phyloP scores from a whole-genome alignment of 2,329 filamentous ascomycete species.

The Nakataea oryzae region DNA sequence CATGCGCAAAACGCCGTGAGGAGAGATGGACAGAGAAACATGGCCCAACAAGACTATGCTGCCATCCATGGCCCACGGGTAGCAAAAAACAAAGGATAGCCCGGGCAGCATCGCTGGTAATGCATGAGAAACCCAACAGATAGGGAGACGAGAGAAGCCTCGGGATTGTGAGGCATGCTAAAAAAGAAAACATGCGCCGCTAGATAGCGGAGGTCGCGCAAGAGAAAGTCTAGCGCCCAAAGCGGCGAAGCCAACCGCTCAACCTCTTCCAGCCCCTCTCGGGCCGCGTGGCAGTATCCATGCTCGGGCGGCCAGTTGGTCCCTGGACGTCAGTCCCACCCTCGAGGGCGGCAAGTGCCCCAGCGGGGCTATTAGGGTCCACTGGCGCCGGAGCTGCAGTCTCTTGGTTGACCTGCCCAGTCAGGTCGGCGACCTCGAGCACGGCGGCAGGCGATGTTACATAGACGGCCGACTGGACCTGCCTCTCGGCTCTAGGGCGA shows the following conservation, averaged over 20 bases:
- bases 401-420: neutral
- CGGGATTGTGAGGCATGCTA: too few species aligned
- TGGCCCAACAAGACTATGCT: neutral
- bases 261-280: conserved; percentile 17
- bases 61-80: neutral
- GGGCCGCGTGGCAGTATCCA: neutral
- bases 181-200: too few species aligned
- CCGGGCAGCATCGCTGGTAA: neutral
- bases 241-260: conserved; percentile 19
- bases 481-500: neutral
- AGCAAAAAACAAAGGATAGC: neutral
- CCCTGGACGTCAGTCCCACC: conserved; percentile 2
- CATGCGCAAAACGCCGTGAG: neutral
- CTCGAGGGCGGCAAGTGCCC: conserved; percentile 6
- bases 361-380: neutral
- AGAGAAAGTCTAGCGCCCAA: conserved; percentile 16
- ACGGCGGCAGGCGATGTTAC: neutral
- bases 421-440: conserved; percentile 1
- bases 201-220: neutral
- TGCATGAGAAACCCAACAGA: too few species aligned
- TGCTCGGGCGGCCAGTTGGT: neutral
- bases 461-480: conserved; percentile 1
- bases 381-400: conserved; percentile 2
- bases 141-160: too few species aligned
- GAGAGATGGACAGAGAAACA: neutral